Evolutionary conservation across 1,284 basidiomycete species (phyloP), one percentile per base, ranked within the genome.

Genomic region (Porphyrellus sp.): DNA sequence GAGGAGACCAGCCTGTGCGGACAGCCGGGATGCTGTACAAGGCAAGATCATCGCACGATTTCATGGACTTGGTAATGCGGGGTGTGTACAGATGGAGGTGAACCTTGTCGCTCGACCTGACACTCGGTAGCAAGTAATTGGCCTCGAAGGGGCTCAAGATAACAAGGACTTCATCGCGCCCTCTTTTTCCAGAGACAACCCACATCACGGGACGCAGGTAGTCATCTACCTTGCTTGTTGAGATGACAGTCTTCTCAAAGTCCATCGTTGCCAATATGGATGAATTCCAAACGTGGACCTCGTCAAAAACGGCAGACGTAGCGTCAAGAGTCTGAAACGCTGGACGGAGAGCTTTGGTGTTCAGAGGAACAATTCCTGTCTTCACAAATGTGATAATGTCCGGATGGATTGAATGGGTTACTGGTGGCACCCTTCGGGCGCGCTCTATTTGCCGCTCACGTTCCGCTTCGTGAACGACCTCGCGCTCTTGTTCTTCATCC

Each of bases 401-500:
- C 8, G 7, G 20, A 35, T 65, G 56, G 13, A 70, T 12, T 0
- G 28, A 24, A 39, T 73, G 73, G 1, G 0, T 8, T 0, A 63
- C 65, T 0, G 72, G 55, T 9, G n/a, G 11, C 1, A 45, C 57
- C 46, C 39, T 60, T 0, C 56, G 56, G 5, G 76, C 73, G 2
- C 68, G 59, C 50, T 78, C 64, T 2, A 72, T 55, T 41, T 78
- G 63, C 6, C 61, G 65, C 55, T 79, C 76, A 5, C 59, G 63
- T 53, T 79, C 76, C 1, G 69, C 59, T 57, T 80, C 78, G 28
- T 75, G 73, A 9, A 54, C 58, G 2, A 80, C 64, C 55, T 81
- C 79, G 13, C 76, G 65, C 47, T 81, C 79, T 53, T 80, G 78
- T 52, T 80, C 79, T 56, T 81, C 78, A 6, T 72, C 72, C 51